phyloP scores from a whole-genome alignment of 805 yeast genomes.

The Suhomyces emberorum region DNA sequence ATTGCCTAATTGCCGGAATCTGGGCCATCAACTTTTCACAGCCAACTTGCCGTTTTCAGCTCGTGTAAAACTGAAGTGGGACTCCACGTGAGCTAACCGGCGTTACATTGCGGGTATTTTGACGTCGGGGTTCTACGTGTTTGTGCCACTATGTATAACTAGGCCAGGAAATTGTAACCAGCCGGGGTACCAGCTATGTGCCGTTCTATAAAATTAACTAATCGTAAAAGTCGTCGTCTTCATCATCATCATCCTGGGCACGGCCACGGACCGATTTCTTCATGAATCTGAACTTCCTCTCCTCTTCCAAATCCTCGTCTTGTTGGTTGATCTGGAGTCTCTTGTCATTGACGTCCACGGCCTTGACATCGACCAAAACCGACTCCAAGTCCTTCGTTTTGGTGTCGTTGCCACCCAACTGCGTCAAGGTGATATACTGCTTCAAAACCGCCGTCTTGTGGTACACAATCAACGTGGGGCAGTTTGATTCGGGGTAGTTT shows the following conservation, averaged over 20 bases:
- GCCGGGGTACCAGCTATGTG: background rate
- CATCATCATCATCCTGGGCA: slow-evolving; percentile 29
- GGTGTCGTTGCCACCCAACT: slow-evolving; percentile 82
- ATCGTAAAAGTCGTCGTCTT: slow-evolving; percentile 34
- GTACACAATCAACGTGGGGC: slow-evolving; percentile 88
- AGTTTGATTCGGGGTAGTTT: slow-evolving; percentile 82
- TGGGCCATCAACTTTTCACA: too few species aligned
- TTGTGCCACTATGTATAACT: too few species aligned
- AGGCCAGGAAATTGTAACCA: too few species aligned
- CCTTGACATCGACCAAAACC: slow-evolving; percentile 62
- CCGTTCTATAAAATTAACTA: too few species aligned
- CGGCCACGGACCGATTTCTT: slow-evolving; percentile 52
- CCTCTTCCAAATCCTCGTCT: slow-evolving; percentile 52
- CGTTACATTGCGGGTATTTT: too few species aligned
- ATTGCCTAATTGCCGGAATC: too few species aligned
- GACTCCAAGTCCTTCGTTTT: slow-evolving; percentile 66
- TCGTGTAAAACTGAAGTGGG: slow-evolving; percentile 3
- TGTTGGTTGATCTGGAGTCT: slow-evolving; percentile 59
- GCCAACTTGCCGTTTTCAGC: background rate
- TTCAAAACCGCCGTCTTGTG: slow-evolving; percentile 72
- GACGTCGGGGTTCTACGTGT: background rate
- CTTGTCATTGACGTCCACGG: slow-evolving; percentile 63
- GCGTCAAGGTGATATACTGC: slow-evolving; percentile 76
- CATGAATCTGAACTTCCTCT: slow-evolving; percentile 50
- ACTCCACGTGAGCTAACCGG: background rate